Evolutionary conservation across 2,329 filamentous ascomycete genomes (phyloP).

Genomic region (Epicoccum nigrum): DNA sequence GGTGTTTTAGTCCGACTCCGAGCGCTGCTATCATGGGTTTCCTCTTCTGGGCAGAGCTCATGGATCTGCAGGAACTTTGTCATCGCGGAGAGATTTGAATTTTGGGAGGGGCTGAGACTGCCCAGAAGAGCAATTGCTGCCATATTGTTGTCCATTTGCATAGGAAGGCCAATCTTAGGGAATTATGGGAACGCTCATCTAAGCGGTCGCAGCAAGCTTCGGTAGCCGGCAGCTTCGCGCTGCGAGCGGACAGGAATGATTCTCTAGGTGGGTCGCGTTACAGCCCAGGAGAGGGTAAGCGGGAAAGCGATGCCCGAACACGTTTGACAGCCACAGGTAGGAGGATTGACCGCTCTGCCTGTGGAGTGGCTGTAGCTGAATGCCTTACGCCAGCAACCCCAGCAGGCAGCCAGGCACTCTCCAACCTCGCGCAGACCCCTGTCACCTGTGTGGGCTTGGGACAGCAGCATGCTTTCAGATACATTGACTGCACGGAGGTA

Average conservation of each 20-base stretch:
- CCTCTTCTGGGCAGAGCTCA: background rate
- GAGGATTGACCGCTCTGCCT: constrained; percentile 34
- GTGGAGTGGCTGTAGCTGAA: constrained; percentile 28
- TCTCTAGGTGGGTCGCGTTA: constrained; percentile 7
- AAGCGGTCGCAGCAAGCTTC: constrained; percentile 11
- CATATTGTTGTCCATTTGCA: background rate
- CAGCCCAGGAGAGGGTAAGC: constrained; percentile 16
- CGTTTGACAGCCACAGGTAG: constrained; percentile 33
- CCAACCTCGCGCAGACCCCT: constrained; percentile 11
- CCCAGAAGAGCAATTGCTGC: constrained; percentile 6
- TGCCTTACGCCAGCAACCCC: constrained; percentile 34
- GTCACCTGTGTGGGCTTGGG: background rate
- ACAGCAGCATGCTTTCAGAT: constrained; percentile 1
- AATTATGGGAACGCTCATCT: constrained; percentile 14
- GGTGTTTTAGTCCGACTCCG: constrained; percentile 17
- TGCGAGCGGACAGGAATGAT: constrained; percentile 11
- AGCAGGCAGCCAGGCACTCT: constrained; percentile 29
- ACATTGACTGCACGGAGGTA: background rate
- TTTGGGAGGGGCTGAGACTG: constrained; percentile 1
- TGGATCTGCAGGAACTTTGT: constrained; percentile 8
- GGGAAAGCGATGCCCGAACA: constrained; percentile 23
- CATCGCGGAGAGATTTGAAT: background rate
- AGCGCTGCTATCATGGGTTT: constrained; percentile 7
- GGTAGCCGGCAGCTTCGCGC: constrained; percentile 13
- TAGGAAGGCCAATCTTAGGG: constrained; percentile 4